Conservation (phyloP, 2,329 filamentous ascomycete genomes). For the Penicillium olsonii region DNA sequence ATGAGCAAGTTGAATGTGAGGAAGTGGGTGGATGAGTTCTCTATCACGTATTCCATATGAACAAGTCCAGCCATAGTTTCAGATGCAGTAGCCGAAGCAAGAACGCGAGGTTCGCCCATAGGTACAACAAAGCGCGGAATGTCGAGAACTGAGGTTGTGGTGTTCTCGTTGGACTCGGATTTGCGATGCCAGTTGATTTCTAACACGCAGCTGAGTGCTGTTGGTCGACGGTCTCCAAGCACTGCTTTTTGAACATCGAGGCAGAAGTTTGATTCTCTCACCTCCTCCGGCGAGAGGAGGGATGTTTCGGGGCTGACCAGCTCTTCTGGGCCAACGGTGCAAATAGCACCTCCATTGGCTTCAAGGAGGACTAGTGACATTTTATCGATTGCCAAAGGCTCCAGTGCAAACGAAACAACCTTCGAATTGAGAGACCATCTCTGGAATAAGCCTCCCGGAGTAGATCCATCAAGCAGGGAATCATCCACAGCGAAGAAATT, state of each 20-base stretch:
- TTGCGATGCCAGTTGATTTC: conserved; percentile 74
- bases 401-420: conserved; percentile 73
- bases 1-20: conserved; percentile 89
- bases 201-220: conserved; percentile 73
- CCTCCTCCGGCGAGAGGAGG: conserved; percentile 64
- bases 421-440: conserved; percentile 76
- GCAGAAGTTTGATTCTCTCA: conserved; percentile 72
- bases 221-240: conserved; percentile 78
- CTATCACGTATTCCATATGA: conserved; percentile 69
- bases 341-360: conserved; percentile 64
- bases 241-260: conserved; percentile 73
- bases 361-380: conserved; percentile 64
- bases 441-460: conserved; percentile 67
- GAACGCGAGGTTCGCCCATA: conserved; percentile 81
- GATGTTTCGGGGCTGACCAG: conserved; percentile 30
- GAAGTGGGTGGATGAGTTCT: conserved; percentile 94
- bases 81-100: conserved; percentile 53
- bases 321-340: conserved; percentile 45
- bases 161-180: conserved; percentile 31
- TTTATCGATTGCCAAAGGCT: conserved; percentile 62
- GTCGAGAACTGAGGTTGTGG: conserved; percentile 68
- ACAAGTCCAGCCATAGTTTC: conserved; percentile 35
- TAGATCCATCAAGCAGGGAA: conserved; percentile 30
- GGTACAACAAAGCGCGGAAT: conserved; percentile 80
- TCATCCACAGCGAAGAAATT: conserved; percentile 72